Percentiles rank a stretch among this genome's conserved stretches.
Conservation (phyloP, 2,329 filamentous ascomycete species). For the Neofusicoccum cordaticola region DNA sequence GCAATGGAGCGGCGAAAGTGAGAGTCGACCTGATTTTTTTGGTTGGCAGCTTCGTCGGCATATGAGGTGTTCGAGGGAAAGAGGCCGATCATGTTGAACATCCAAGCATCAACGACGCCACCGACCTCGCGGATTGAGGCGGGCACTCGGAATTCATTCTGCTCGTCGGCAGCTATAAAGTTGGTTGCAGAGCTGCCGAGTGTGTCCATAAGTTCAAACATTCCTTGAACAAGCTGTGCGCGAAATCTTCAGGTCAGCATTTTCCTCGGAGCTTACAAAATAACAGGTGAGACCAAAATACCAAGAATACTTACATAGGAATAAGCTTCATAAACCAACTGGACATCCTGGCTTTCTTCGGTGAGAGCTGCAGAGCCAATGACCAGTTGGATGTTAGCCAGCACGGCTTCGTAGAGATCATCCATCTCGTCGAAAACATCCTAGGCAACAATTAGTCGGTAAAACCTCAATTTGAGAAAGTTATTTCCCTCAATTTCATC, state of each 20-base stretch:
- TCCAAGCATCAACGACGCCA: conserved; percentile 12
- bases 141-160: conserved; percentile 11
- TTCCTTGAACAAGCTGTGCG: conserved; percentile 6
- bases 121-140: conserved; percentile 6
- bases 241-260: too few species aligned
- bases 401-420: neutral
- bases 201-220: conserved; percentile 8
- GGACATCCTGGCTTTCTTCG: neutral
- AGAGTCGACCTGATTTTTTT: conserved; percentile 14
- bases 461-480: too few species aligned
- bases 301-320: neutral
- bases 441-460: neutral
- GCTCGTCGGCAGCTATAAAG: conserved; percentile 1
- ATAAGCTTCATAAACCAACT: conserved; percentile 12
- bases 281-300: too few species aligned
- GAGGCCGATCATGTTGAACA: conserved; percentile 16
- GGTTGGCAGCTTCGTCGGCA: conserved; percentile 4
- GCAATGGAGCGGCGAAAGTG: conserved; percentile 7
- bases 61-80: conserved; percentile 14
- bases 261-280: too few species aligned
- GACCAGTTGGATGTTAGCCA: conserved; percentile 1
- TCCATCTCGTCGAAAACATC: conserved; percentile 16
- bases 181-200: neutral
- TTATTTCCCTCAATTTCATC: neutral
- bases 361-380: neutral